phyloP scores from a whole-genome alignment of 1,139 yeast genomes.

The Candida neerlandica region DNA sequence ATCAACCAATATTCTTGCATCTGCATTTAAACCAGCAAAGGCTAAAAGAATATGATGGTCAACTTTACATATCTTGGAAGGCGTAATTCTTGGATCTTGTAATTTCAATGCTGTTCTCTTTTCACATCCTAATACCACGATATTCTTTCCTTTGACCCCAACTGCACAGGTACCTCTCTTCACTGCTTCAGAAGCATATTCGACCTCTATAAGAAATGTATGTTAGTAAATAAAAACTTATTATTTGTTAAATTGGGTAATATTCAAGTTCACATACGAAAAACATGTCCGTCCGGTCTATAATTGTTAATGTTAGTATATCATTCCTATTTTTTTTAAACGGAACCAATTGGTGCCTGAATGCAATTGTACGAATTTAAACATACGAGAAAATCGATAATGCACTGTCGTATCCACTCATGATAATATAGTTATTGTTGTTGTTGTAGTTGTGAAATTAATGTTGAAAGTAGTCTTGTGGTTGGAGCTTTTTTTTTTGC shows the following conservation, averaged over 20 bases:
- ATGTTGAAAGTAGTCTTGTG: background rate
- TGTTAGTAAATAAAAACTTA: constrained; percentile 3
- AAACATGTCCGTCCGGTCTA: constrained; percentile 98
- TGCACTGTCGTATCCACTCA: constrained; percentile 99
- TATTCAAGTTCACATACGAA: constrained; percentile 54
- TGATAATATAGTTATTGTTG: constrained; percentile 11
- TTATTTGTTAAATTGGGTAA: background rate
- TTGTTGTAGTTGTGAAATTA: constrained; percentile 5
- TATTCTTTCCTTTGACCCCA: constrained; percentile 88
- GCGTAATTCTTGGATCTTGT: constrained; percentile 96
- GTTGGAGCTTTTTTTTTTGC: background rate
- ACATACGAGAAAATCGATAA: constrained; percentile 94
- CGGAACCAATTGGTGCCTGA: constrained; percentile 11
- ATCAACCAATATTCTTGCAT: constrained; percentile 91
- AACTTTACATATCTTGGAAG: constrained; percentile 87
- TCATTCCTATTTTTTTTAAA: background rate
- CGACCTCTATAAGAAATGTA: constrained; percentile 65
- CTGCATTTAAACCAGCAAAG: constrained; percentile 98
- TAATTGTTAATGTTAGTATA: constrained; percentile 22
- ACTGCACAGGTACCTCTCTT: constrained; percentile 98
- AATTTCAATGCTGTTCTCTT: constrained; percentile 92
- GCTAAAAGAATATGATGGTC: constrained; percentile 91
- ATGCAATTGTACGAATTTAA: background rate
- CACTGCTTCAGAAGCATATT: constrained; percentile 97
- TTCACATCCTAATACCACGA: constrained; percentile 95